Percentiles rank a stretch among this genome's conserved stretches.
Conservation (phyloP, 768 basidiomycete genomes). For the Suillus hirtellus region DNA sequence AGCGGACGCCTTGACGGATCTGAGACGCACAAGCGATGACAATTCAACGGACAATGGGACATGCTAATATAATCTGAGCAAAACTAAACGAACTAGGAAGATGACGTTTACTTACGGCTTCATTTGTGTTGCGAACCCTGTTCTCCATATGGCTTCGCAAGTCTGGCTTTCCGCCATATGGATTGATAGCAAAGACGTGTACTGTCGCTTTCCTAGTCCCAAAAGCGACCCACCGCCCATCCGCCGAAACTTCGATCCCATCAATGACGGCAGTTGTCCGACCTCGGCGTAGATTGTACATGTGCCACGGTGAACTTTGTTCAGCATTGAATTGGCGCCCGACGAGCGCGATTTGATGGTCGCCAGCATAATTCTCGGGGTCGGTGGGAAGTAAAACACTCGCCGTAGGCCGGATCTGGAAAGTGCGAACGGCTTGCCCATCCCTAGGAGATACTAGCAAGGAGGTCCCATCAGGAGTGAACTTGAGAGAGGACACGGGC, state of each 20-base stretch:
- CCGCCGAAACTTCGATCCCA: conserved; percentile 40
- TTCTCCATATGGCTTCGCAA: conserved; percentile 59
- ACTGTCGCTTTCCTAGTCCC: conserved; percentile 63
- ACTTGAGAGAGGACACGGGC: conserved; percentile 47
- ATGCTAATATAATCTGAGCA: conserved; percentile 36
- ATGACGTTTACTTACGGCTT: conserved; percentile 38
- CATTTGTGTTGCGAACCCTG: conserved; percentile 52
- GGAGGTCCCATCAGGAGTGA: conserved; percentile 54
- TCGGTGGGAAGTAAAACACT: conserved; percentile 19
- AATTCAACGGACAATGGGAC: conserved; percentile 52
- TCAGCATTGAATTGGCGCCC: conserved; percentile 8
- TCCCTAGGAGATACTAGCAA: conserved; percentile 53
- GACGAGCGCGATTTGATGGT: not conserved
- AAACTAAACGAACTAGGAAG: not conserved
- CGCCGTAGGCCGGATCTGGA: conserved; percentile 38
- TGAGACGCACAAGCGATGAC: conserved; percentile 56
- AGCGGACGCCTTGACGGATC: conserved; percentile 32
- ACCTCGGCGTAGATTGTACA: conserved; percentile 74
- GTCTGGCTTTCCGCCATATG: conserved; percentile 71
- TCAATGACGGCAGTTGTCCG: conserved; percentile 67
- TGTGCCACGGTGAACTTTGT: conserved; percentile 44
- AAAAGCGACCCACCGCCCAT: conserved; percentile 70
- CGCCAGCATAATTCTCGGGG: not conserved
- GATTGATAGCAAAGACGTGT: conserved; percentile 77
- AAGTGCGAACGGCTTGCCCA: conserved; percentile 55